These are phyloP conservation scores for Pyrus hybrid DNA, from an alignment of 331 rosid genomes.

Conservation along the genomic window DNA sequence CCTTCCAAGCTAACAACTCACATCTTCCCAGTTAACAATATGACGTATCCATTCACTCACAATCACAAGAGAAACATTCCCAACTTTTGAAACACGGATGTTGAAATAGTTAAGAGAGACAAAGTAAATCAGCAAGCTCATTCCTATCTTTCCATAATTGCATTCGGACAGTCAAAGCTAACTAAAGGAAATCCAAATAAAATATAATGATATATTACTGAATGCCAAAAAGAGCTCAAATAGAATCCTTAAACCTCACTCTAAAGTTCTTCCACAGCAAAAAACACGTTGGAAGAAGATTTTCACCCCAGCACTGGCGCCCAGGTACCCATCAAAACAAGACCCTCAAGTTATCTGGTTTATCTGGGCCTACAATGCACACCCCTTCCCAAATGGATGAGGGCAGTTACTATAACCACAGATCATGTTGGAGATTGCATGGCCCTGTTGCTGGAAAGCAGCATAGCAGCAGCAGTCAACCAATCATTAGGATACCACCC, in stretches of 20 bases:
- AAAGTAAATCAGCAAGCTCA: not conserved
- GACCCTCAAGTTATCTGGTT: not conserved
- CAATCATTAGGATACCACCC: not conserved
- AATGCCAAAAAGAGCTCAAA: not conserved
- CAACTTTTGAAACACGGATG: not conserved
- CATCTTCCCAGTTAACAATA: not conserved
- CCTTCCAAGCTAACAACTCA: not conserved
- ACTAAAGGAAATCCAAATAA: not conserved
- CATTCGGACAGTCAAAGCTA: not conserved
- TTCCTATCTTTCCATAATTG: not conserved
- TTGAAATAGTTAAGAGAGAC: not conserved
- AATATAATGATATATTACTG: not conserved
- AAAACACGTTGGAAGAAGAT: not conserved
- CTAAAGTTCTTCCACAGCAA: not conserved
- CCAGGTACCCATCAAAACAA: not conserved
- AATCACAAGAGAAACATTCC: not conserved
- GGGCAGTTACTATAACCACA: not conserved
- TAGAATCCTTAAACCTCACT: not conserved
- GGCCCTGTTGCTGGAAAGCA: not conserved
- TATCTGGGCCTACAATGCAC: not conserved
- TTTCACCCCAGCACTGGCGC: not conserved
- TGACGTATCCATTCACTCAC: not conserved
- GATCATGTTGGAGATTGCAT: not conserved
- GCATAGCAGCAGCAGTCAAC: not conserved
- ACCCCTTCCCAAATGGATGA: not conserved